Evolutionary conservation across 352 stramenopile genomes (phyloP).

Genomic region (Phytophthora colocasiae): DNA sequence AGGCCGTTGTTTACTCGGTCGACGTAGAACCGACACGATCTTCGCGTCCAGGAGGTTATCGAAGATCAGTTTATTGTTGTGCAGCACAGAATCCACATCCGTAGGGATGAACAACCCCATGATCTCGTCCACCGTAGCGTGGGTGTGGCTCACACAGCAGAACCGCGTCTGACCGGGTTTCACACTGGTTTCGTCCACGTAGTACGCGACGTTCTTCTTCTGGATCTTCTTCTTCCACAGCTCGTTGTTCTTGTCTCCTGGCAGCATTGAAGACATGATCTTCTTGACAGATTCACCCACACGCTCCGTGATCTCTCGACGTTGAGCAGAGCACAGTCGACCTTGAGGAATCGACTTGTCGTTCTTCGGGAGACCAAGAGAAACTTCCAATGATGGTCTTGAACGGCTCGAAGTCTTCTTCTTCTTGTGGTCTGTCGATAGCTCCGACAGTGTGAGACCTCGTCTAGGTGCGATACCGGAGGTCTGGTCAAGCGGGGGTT

Average conservation of each 20-base stretch:
- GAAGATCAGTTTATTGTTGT: conserved; percentile 52
- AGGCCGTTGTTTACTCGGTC: conserved; percentile 35
- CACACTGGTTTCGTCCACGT: conserved; percentile 46
- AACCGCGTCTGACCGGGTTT: conserved; percentile 48
- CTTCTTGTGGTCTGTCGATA: conserved; percentile 11
- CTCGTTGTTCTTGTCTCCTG: conserved; percentile 30
- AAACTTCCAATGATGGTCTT: conserved; percentile 14
- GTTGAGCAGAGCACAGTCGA: conserved; percentile 11
- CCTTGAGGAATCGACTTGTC: not conserved
- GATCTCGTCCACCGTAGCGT: conserved; percentile 43
- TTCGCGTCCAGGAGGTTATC: conserved; percentile 55
- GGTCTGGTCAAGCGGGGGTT: conserved; percentile 1
- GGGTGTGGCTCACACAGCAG: conserved; percentile 54
- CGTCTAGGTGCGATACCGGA: conserved; percentile 6
- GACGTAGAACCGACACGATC: conserved; percentile 41
- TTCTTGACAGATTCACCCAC: conserved; percentile 33
- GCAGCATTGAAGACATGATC: conserved; percentile 51
- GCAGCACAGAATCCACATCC: conserved; percentile 45
- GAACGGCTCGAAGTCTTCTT: conserved; percentile 3
- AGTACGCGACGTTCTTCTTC: conserved; percentile 51
- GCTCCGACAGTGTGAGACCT: conserved; percentile 9
- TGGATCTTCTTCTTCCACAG: conserved; percentile 50
- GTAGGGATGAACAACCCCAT: conserved; percentile 53
- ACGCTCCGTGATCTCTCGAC: conserved; percentile 21
- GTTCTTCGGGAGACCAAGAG: conserved; percentile 2